These are phyloP conservation scores for Sphenostylis stenocarpa DNA, from an alignment of 306 rosid species.

Conservation along the genomic window DNA sequence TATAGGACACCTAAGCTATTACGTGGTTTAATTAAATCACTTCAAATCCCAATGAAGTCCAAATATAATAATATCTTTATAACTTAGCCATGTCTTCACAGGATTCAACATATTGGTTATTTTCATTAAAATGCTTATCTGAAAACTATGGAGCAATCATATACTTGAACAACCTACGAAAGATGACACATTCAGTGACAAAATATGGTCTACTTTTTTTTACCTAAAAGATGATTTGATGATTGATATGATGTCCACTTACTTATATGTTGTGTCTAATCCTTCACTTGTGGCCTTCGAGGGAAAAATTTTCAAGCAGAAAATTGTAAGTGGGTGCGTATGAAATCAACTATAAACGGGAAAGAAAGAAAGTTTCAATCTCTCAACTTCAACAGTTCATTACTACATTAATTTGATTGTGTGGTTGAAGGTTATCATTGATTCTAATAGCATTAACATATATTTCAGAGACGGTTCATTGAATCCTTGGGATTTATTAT, in stretches of 20 bases:
- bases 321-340: slow-evolving; percentile 14
- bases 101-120: not conserved
- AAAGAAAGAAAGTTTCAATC: not conserved
- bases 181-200: slow-evolving; percentile 25
- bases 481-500: slow-evolving; percentile 27
- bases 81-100: not conserved
- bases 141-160: slow-evolving; percentile 17
- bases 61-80: slow-evolving; percentile 14
- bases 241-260: slow-evolving; percentile 29
- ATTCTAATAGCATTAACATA: slow-evolving; percentile 13
- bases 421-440: slow-evolving; percentile 13
- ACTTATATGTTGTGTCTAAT: slow-evolving; percentile 37
- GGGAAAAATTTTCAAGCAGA: slow-evolving; percentile 21
- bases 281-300: slow-evolving; percentile 31
- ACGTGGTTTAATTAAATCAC: slow-evolving; percentile 36
- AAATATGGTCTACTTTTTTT: slow-evolving; percentile 26
- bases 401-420: slow-evolving; percentile 23
- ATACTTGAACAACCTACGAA: slow-evolving; percentile 34
- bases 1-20: slow-evolving; percentile 8
- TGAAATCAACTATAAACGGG: slow-evolving; percentile 36
- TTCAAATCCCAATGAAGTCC: slow-evolving; percentile 4
- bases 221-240: slow-evolving; percentile 35
- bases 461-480: slow-evolving; percentile 25
- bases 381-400: not conserved
- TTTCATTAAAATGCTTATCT: not conserved